These are phyloP conservation scores for Fibroporia radiculosa DNA, from an alignment of 768 basidiomycete genomes.

Conservation along the genomic window DNA sequence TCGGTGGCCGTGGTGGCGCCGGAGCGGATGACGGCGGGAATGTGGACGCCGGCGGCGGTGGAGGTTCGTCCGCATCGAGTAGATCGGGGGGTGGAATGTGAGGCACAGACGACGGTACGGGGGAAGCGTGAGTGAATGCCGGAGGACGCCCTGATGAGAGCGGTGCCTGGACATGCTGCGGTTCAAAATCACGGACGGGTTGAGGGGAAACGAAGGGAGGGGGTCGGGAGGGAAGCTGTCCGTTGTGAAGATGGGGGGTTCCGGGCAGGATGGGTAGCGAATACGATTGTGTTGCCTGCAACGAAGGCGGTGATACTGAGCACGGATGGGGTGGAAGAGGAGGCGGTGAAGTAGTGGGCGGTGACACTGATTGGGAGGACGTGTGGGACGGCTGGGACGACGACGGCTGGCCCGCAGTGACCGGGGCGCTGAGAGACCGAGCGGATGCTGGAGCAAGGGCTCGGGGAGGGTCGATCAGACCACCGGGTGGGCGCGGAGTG, in stretches of 20 bases:
- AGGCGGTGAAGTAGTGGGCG: not conserved
- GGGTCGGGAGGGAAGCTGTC: constrained; percentile 22
- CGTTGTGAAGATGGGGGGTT: constrained; percentile 5
- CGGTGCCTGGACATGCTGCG: constrained; percentile 17
- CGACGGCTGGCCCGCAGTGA: not conserved
- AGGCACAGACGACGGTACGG: constrained; percentile 6
- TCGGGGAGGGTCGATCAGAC: constrained; percentile 3
- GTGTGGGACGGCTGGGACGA: not conserved
- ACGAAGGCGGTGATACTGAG: not conserved
- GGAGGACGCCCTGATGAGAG: constrained; percentile 16
- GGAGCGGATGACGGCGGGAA: constrained; percentile 18
- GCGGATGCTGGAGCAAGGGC: not conserved
- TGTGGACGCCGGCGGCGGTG: constrained; percentile 19
- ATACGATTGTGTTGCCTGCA: not conserved
- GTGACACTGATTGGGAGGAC: too few species aligned
- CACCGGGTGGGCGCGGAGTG: constrained; percentile 6
- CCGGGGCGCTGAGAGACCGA: not conserved
- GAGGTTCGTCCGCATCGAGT: constrained; percentile 47
- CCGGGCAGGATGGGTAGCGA: constrained; percentile 12
- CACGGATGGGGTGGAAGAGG: not conserved
- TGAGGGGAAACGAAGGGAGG: constrained; percentile 19
- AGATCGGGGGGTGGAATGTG: constrained; percentile 40
- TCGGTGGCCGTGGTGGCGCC: constrained; percentile 75
- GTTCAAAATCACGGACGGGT: constrained; percentile 16
- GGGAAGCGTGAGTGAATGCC: constrained; percentile 6